phyloP scores from a whole-genome alignment of 257 asterid species.

The Solanum phureja region DNA sequence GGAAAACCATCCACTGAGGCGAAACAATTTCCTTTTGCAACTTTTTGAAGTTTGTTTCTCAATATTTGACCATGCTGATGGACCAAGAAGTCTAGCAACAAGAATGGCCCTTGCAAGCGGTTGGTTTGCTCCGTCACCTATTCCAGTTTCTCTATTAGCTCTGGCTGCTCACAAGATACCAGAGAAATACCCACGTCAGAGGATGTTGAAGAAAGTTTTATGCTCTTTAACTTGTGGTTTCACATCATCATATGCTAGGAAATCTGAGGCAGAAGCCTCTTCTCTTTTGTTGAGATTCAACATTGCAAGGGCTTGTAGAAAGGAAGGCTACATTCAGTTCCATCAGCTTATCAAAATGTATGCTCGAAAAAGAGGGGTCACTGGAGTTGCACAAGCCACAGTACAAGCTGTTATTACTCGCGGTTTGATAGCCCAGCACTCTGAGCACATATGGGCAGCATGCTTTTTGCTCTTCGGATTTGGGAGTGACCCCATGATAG shows the following conservation, averaged over 20 bases:
- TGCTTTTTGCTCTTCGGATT: conserved; percentile 64
- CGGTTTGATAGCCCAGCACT: conserved; percentile 28
- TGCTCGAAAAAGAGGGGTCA: conserved; percentile 47
- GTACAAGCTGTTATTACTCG: conserved; percentile 51
- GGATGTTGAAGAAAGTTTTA: conserved; percentile 52
- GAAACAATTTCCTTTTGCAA: conserved; percentile 68
- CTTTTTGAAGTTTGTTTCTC: conserved; percentile 94
- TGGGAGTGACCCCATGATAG: conserved; percentile 55
- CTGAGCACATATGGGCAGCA: conserved; percentile 81
- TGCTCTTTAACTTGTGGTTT: conserved; percentile 58
- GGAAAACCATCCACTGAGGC: conserved; percentile 52
- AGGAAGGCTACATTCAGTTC: conserved; percentile 51
- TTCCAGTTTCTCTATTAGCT: conserved; percentile 52
- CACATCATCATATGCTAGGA: conserved; percentile 49
- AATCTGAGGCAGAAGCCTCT: conserved; percentile 67
- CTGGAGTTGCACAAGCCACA: conserved; percentile 54
- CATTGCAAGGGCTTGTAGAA: conserved; percentile 39
- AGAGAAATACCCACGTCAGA: conserved; percentile 49
- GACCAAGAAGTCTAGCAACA: conserved; percentile 81
- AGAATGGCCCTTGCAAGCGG: conserved; percentile 86
- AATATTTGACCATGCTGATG: conserved; percentile 89
- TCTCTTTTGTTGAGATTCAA: conserved; percentile 50
- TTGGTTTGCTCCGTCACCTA: conserved; percentile 84
- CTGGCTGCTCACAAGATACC: conserved; percentile 75
- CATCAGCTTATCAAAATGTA: conserved; percentile 42